These are phyloP conservation scores for Lithohypha guttulata DNA, from an alignment of 2,329 filamentous ascomycete genomes.

Conservation along the genomic window DNA sequence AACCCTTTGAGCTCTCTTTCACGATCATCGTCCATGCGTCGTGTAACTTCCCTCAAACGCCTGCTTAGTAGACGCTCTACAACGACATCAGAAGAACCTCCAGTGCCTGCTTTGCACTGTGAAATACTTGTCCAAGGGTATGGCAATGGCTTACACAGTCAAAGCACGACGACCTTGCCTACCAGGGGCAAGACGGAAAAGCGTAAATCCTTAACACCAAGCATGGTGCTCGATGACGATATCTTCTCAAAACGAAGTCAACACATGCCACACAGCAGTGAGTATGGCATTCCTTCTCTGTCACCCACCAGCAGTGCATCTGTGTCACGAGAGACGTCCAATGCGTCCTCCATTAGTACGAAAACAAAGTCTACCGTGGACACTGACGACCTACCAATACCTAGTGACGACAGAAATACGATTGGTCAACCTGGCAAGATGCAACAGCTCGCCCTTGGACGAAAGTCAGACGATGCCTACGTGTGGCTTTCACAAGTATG, in stretches of 20 bases:
- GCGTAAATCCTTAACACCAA: slow-evolving; percentile 1
- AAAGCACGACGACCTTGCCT: slow-evolving; percentile 9
- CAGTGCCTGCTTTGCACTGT: slow-evolving; percentile 13
- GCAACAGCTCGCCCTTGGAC: no score
- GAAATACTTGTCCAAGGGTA: slow-evolving; percentile 21
- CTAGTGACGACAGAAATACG: no score
- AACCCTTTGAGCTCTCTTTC: background rate
- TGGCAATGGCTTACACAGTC: slow-evolving; percentile 20
- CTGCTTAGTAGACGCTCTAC: slow-evolving; percentile 1
- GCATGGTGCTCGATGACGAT: slow-evolving; percentile 12
- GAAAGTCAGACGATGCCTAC: no score
- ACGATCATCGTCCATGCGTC: slow-evolving; percentile 4
- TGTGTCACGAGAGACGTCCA: slow-evolving; percentile 20
- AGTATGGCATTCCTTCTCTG: slow-evolving; percentile 9
- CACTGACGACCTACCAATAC: no score
- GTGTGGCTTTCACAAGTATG: no score
- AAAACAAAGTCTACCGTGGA: slow-evolving; percentile 13
- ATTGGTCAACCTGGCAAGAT: no score
- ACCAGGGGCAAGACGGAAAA: slow-evolving; percentile 8
- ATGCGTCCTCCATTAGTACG: slow-evolving; percentile 12
- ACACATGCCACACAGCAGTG: slow-evolving; percentile 4
- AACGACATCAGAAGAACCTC: background rate
- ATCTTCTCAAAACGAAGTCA: slow-evolving; percentile 9
- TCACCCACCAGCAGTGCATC: slow-evolving; percentile 9
- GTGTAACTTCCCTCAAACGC: slow-evolving; percentile 15